Conservation (phyloP, 2,329 filamentous ascomycete genomes). For the Aspergillus carbonarius region DNA sequence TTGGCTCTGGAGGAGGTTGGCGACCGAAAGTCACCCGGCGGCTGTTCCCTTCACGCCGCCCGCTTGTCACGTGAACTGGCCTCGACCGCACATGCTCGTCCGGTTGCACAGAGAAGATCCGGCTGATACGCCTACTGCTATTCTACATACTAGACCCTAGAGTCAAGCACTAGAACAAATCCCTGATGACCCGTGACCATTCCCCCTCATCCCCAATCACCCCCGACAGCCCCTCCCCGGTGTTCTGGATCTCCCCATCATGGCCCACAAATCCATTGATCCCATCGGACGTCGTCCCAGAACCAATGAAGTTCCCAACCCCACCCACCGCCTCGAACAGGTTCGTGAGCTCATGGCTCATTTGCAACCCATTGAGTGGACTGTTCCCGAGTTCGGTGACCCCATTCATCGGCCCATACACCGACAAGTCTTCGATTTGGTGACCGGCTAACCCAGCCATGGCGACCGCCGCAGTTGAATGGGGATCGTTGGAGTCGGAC, state of each 20-base stretch:
- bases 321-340: slow-evolving; percentile 64
- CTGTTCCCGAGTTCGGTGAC: slow-evolving; percentile 50
- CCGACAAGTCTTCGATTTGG: slow-evolving; percentile 56
- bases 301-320: slow-evolving; percentile 43
- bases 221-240: slow-evolving; percentile 44
- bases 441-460: slow-evolving; percentile 67
- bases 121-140: too few relatives aligned
- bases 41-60: background rate
- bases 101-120: too few relatives aligned
- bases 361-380: slow-evolving; percentile 60
- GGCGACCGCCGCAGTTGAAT: slow-evolving; percentile 62
- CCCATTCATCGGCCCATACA: slow-evolving; percentile 46
- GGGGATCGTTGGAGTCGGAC: slow-evolving; percentile 52
- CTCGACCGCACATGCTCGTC: background rate
- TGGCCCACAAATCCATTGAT: slow-evolving; percentile 40
- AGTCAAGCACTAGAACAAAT: slow-evolving; percentile 50
- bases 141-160: too few relatives aligned
- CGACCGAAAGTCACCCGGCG: background rate
- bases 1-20: background rate
- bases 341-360: slow-evolving; percentile 60
- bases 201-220: slow-evolving; percentile 59
- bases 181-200: slow-evolving; percentile 58
- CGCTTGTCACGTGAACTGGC: background rate
- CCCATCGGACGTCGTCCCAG: slow-evolving; percentile 33
- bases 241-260: slow-evolving; percentile 42